Conservation (phyloP, 768 basidiomycete genomes). For the Pholiota microspora region DNA sequence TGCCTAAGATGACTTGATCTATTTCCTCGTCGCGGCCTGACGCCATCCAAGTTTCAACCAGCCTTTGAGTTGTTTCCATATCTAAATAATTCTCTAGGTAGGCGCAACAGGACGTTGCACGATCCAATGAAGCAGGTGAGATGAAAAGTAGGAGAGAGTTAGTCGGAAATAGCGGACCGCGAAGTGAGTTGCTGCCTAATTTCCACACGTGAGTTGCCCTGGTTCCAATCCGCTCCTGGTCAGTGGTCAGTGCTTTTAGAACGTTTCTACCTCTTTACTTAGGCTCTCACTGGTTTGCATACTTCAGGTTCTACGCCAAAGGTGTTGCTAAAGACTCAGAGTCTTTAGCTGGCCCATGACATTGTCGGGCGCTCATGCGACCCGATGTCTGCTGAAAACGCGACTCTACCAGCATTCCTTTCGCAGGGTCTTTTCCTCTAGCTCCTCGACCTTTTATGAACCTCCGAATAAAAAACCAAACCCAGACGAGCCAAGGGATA, state of each 20-base stretch:
- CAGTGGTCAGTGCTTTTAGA: no score
- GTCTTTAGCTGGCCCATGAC: conserved; percentile 33
- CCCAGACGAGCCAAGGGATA: conserved; percentile 42
- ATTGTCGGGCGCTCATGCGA: conserved; percentile 29
- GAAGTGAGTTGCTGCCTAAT: neutral
- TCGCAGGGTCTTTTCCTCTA: conserved; percentile 23
- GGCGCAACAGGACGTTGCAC: neutral
- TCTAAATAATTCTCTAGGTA: neutral
- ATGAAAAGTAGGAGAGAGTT: neutral
- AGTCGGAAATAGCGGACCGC: neutral
- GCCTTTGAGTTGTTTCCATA: conserved; percentile 43
- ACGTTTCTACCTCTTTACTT: neutral
- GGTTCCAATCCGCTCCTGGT: no score
- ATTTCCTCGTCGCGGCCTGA: conserved; percentile 60
- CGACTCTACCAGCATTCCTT: conserved; percentile 13
- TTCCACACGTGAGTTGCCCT: neutral
- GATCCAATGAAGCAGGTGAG: neutral
- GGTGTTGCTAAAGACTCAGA: conserved; percentile 7
- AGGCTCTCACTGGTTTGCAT: neutral
- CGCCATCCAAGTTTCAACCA: conserved; percentile 73
- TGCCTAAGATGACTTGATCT: conserved; percentile 58
- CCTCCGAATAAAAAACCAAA: conserved; percentile 8
- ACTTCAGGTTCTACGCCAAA: neutral
- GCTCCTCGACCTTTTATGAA: conserved; percentile 13
- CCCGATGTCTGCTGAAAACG: conserved; percentile 30